These are phyloP conservation scores for Grifola frondosa DNA, from an alignment of 1,284 basidiomycete species.

Conservation along the genomic window DNA sequence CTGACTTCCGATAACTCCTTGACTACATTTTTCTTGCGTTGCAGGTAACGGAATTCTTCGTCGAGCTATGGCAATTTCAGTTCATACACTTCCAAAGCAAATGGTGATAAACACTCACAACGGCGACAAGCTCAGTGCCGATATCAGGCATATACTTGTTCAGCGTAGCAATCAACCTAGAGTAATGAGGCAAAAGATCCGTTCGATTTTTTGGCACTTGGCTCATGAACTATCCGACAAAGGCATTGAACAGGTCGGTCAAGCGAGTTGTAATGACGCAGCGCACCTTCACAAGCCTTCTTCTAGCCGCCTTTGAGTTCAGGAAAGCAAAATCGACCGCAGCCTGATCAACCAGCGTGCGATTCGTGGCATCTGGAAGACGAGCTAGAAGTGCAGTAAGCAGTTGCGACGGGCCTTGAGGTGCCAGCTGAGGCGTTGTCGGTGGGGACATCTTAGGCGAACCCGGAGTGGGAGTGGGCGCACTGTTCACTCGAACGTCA, in stretches of 20 bases:
- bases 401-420: slow-evolving; percentile 90
- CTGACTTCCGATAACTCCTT: slow-evolving; percentile 86
- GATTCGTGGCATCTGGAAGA: slow-evolving; percentile 90
- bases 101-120: slow-evolving; percentile 48
- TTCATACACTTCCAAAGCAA: background rate
- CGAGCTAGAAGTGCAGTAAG: slow-evolving; percentile 91
- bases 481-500: slow-evolving; percentile 33
- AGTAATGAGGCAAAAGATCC: slow-evolving; percentile 93
- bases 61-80: slow-evolving; percentile 70
- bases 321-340: slow-evolving; percentile 96
- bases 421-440: slow-evolving; percentile 64
- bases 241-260: background rate
- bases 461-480: slow-evolving; percentile 61
- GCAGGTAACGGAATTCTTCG: slow-evolving; percentile 96
- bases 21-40: slow-evolving; percentile 88
- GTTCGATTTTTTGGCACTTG: slow-evolving; percentile 87
- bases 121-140: slow-evolving; percentile 76
- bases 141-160: slow-evolving; percentile 94
- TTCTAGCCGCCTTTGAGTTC: slow-evolving; percentile 94
- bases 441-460: slow-evolving; percentile 67
- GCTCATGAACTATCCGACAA: slow-evolving; percentile 65
- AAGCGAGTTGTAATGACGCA: too few species aligned
- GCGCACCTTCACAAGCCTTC: slow-evolving; percentile 80
- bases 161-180: slow-evolving; percentile 85
- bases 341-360: slow-evolving; percentile 89